Percentiles rank a stretch among this genome's conserved stretches.
phyloP scores from a whole-genome alignment of 495 filamentous ascomycete species.

The Bombardia bombarda region DNA sequence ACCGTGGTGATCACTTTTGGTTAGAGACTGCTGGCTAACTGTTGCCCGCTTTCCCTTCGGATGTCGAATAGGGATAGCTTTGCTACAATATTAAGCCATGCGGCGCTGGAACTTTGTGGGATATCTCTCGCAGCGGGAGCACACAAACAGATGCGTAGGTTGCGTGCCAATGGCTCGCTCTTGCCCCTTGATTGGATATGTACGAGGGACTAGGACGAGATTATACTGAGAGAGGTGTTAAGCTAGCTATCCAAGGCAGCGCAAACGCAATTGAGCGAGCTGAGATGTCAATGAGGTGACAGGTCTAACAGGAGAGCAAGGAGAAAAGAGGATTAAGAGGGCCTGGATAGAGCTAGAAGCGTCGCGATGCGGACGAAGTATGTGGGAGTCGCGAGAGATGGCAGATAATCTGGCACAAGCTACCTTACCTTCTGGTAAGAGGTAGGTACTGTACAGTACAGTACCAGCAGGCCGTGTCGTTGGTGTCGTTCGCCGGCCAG shows the following conservation, averaged over 20 bases:
- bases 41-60: too few relatives aligned
- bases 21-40: not conserved
- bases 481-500: too few relatives aligned
- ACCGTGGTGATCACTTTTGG: slow-evolving; percentile 7
- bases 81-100: slow-evolving; percentile 8
- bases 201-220: too few relatives aligned
- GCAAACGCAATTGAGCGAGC: not conserved
- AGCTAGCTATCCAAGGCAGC: too few relatives aligned
- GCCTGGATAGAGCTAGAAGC: not conserved
- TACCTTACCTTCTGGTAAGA: too few relatives aligned
- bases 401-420: not conserved
- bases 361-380: too few relatives aligned
- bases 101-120: not conserved
- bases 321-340: not conserved
- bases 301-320: slow-evolving; percentile 2
- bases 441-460: not conserved
- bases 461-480: too few relatives aligned
- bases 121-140: slow-evolving; percentile 1
- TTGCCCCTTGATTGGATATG: slow-evolving; percentile 4
- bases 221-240: too few relatives aligned
- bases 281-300: slow-evolving; percentile 1
- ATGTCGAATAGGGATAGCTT: slow-evolving; percentile 6
- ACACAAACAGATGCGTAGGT: not conserved
- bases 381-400: not conserved
- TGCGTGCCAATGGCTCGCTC: slow-evolving; percentile 3